Evolutionary conservation across 371 early-diverging fungal genomes (phyloP).

Genomic region (Mucor saturninus): DNA sequence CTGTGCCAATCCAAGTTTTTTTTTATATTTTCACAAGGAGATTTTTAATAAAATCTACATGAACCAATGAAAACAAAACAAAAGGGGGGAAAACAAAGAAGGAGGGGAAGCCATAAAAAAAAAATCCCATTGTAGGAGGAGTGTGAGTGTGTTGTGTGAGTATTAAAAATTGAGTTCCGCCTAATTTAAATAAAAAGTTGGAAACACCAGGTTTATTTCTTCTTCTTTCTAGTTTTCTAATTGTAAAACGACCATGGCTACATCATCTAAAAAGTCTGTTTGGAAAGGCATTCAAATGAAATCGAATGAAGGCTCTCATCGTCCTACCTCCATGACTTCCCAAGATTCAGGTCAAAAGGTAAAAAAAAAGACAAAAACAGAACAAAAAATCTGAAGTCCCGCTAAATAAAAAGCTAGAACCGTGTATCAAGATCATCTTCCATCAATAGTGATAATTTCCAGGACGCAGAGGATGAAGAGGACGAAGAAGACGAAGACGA

Average conservation of each 20-base stretch:
- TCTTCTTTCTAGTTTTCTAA: too few relatives aligned
- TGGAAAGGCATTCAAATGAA: conserved; percentile 25
- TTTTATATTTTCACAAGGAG: not conserved
- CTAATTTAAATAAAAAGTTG: too few relatives aligned
- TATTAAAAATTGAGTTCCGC: too few relatives aligned
- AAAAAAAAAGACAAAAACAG: not conserved
- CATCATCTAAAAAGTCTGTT: conserved; percentile 10
- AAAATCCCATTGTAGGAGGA: too few relatives aligned
- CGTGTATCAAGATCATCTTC: conserved; percentile 24
- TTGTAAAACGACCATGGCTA: too few relatives aligned
- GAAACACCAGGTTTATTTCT: too few relatives aligned
- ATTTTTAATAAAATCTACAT: not conserved
- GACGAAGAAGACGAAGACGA: conserved; percentile 28
- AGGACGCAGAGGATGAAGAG: conserved; percentile 24
- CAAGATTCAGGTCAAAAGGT: conserved; percentile 8
- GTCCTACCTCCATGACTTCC: conserved; percentile 12
- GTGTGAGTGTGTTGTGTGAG: too few relatives aligned
- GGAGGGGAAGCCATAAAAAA: too few relatives aligned
- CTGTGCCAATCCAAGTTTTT: not conserved
- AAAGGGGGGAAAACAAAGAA: too few relatives aligned
- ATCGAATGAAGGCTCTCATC: not conserved
- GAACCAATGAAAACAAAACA: not conserved
- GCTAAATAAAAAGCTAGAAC: not conserved
- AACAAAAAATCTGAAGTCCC: not conserved
- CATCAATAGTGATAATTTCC: conserved; percentile 22